Conservation (phyloP, 108 stramenopile species). For the Cyclostephanos tholiformis region DNA sequence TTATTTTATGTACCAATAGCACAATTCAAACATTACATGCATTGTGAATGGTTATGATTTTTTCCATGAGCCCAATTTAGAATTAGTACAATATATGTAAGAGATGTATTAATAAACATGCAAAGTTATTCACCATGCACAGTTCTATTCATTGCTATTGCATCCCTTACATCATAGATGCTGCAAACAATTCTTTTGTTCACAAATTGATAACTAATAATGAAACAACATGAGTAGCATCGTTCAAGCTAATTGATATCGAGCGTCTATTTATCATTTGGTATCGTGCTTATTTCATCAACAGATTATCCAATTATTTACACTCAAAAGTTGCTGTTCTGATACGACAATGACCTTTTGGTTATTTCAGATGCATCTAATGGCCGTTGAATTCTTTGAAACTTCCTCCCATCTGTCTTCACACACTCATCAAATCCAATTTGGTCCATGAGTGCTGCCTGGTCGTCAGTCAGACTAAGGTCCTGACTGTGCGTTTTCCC, state of each 20-base stretch:
- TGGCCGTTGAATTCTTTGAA: conserved; percentile 3
- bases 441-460: conserved; percentile 19
- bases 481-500: conserved; percentile 15
- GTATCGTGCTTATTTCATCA: neutral
- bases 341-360: neutral
- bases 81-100: no score
- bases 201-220: no score
- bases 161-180: neutral
- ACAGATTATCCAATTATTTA: neutral
- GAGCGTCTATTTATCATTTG: no score
- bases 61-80: no score
- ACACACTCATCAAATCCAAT: conserved; percentile 19
- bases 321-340: neutral
- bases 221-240: neutral
- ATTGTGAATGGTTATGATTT: no score
- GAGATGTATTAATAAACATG: no score
- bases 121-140: no score
- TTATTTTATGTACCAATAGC: no score
- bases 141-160: no score
- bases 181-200: neutral
- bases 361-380: neutral
- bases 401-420: conserved; percentile 12
- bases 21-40: no score
- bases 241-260: neutral
- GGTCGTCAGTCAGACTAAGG: conserved; percentile 17